Conservation (phyloP, 73 alveolate species). For the Durusdinium trenchii region DNA sequence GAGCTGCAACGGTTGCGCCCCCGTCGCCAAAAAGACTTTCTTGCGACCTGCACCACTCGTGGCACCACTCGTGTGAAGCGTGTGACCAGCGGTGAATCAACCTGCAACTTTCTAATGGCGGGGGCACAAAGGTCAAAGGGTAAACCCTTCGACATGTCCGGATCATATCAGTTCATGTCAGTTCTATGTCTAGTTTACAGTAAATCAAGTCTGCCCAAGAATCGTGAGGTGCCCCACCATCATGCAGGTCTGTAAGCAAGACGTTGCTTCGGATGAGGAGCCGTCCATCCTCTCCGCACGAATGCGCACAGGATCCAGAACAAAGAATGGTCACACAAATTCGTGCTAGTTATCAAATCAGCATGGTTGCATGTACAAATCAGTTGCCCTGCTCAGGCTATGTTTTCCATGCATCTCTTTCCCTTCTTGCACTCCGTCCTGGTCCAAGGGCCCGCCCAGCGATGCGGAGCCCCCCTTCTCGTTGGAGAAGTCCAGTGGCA, state of each 20-base stretch:
- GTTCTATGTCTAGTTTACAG: not conserved
- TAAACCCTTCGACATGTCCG: not conserved
- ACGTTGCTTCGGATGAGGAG: slow-evolving; percentile 72
- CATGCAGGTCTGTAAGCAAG: slow-evolving; percentile 94
- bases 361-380: not conserved
- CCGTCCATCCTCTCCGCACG: slow-evolving; percentile 53
- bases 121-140: too few species aligned
- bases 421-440: not conserved
- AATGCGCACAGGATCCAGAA: too few species aligned
- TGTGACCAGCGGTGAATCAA: too few species aligned
- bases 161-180: not conserved
- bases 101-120: too few species aligned
- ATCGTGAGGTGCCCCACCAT: slow-evolving; percentile 43
- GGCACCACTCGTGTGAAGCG: too few species aligned
- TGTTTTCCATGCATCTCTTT: not conserved
- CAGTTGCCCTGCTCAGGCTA: not conserved
- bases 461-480: slow-evolving; percentile 65
- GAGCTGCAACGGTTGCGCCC: slow-evolving; percentile 44
- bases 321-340: not conserved
- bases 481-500: slow-evolving; percentile 71
- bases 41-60: slow-evolving; percentile 28
- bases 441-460: slow-evolving; percentile 84
- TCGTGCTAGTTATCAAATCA: not conserved
- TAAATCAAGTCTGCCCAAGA: not conserved
- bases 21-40: slow-evolving; percentile 61